Evolutionary conservation across 2,329 filamentous ascomycete species (phyloP), one percentile per base, ranked within the genome.

Genomic region (Whalleya microplaca): DNA sequence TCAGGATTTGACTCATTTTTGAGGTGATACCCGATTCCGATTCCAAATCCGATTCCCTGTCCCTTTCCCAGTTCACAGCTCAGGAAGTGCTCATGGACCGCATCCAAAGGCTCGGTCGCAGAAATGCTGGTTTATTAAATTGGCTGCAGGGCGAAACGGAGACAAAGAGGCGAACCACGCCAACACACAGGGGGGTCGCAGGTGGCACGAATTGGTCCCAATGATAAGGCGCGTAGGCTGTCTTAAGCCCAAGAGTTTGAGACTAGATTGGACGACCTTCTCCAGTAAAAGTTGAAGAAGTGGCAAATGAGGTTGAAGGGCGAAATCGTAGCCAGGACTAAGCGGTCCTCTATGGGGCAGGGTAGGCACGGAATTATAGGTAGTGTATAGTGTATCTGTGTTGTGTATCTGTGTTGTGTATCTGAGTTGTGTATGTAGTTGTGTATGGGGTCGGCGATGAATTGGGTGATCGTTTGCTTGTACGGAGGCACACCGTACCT

Each of bases 1-100:
- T 71, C 51, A 72, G 58, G 53, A 71, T 61, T 60, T 69, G 69
- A 56, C 65, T 64, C 67, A 70, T 72, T 41, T 60, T 66, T 56
- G 14, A 55, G 46, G 16, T 37, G 4, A 27, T 27, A 4, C 9
- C 23, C 23, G 32, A 45, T 27, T 9, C 23, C 23, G 23, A 9
- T 27, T 27, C 23, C 23, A 9, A 9, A 4, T 27, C 23, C 23
- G 23, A 9, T 27, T 27, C 32, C 9, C 3, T 37, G 7, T 37
- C 10, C 32, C 32, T 37, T 37, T 14, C 32, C 47, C 29, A 21
- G 40, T 51, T 16, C n/a, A 40, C 47, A 14, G 6, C n/a, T 27
- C 37, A 49, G 14, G 3, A 42, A 37, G 47, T 37, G 37, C 21
- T 49, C 47, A 49, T 49, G 44, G 41, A 19, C 10, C 7, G 32